Base-by-base conservation (phyloP, 306 rosid species). In the Lablab purpureus region DNA sequence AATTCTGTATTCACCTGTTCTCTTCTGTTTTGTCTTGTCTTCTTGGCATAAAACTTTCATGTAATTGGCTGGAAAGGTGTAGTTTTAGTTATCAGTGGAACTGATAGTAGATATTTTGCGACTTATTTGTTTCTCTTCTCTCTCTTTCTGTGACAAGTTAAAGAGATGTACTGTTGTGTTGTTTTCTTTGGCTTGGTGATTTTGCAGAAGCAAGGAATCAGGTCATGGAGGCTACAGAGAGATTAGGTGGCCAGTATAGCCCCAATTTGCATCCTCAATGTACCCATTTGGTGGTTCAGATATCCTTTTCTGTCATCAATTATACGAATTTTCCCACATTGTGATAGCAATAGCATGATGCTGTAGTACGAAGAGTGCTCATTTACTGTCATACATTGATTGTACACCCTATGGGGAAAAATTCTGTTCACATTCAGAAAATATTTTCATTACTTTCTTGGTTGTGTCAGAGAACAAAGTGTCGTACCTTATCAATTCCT, bases 271-370 rank as follows among this genome's bases (percentile, higher is more conserved):
- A 91, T 88, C 96, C 97, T 6, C 96, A 90, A 68, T 96, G 99
- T 85, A 93, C 98, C 71, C 99, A 96, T 89, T 89, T 96, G 97
- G 99, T 93, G 87, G 99, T 96, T 71, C 97, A 96, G 82, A 96
- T 96, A 96, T 96, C 99, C 99, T 96, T 95, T 80, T 45, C 51
- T 58, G 21, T 23, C 30, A 55, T 51, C 32, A 51, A 77, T 23
- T 4, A 49, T 77, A 19, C 73, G 14, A 49, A 23, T 68, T 63
- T 21, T 67, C 75, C 37, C 67, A 46, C 65, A 58, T 67, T 10
- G 60, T 36, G 51, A 74, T 82, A 58, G 43, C 12, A 47, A 47
- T 74, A 71, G 54, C 66, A 49, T 69, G 52, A 22, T 68, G 54
- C 46, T 36, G 41, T 70, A 25, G 73, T 65, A 14, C 67, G 67